Evolutionary conservation across 306 rosid species (phyloP).

Genomic region (Coriaria nepalensis): DNA sequence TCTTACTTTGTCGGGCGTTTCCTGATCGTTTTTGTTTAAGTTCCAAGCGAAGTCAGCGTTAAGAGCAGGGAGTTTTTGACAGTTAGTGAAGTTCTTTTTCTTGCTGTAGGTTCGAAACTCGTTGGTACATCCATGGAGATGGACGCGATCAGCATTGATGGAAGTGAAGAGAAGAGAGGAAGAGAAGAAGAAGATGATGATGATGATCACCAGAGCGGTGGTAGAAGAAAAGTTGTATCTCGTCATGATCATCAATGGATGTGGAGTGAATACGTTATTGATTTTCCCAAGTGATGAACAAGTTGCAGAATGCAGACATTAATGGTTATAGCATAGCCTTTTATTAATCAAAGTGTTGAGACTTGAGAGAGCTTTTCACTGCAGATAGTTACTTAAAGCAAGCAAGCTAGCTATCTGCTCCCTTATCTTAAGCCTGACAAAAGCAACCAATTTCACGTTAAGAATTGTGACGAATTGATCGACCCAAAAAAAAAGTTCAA

Average conservation of each 20-base stretch:
- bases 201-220: conserved; percentile 1
- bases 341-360: no score
- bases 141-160: conserved; percentile 1
- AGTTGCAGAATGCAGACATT: no score
- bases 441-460: no score
- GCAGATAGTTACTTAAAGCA: no score
- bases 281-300: no score
- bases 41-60: conserved; percentile 60
- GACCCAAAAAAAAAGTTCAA: no score
- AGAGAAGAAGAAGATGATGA: conserved; percentile 11
- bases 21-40: background rate
- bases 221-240: conserved; percentile 15
- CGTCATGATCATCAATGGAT: background rate
- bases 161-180: background rate
- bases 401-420: no score
- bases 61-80: conserved; percentile 44
- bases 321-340: no score
- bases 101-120: background rate
- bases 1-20: background rate
- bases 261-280: no score
- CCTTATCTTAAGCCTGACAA: no score
- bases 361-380: no score
- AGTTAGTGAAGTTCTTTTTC: conserved; percentile 4
- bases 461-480: no score
- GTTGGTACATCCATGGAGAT: conserved; percentile 2